Conservation (phyloP, 2,329 filamentous ascomycete species). For the Arthrobotrys pseudoclavata region DNA sequence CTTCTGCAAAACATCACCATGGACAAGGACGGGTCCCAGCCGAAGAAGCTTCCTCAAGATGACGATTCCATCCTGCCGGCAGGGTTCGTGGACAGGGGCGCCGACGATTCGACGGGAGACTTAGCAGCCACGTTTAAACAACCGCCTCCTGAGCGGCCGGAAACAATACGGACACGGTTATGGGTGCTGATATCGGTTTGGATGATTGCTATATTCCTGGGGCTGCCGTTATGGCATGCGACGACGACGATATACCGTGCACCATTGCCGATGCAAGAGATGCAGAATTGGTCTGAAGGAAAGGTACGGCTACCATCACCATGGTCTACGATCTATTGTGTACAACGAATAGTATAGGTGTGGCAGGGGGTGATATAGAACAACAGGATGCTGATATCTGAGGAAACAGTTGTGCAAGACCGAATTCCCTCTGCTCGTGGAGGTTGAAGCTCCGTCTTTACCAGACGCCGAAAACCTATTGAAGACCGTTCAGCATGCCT, state of each 20-base stretch:
- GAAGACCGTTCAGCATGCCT: slow-evolving; percentile 83
- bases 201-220: slow-evolving; percentile 84
- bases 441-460: slow-evolving; percentile 78
- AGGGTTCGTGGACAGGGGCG: slow-evolving; percentile 44
- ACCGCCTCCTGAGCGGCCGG: slow-evolving; percentile 82
- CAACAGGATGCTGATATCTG: slow-evolving; percentile 6
- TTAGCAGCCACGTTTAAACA: slow-evolving; percentile 37
- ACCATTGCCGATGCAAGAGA: slow-evolving; percentile 82
- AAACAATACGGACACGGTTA: slow-evolving; percentile 78
- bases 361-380: not conserved
- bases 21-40: slow-evolving; percentile 29
- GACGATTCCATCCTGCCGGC: slow-evolving; percentile 27
- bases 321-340: not conserved
- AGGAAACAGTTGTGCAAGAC: slow-evolving; percentile 80
- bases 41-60: not conserved
- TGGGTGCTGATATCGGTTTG: slow-evolving; percentile 89
- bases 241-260: slow-evolving; percentile 94
- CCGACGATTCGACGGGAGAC: slow-evolving; percentile 6
- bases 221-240: slow-evolving; percentile 94
- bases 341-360: not conserved
- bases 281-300: slow-evolving; percentile 92
- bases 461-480: slow-evolving; percentile 74
- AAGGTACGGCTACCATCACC: slow-evolving; percentile 72
- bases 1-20: slow-evolving; percentile 47
- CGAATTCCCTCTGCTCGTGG: slow-evolving; percentile 87